phyloP scores from a whole-genome alignment of 1,284 basidiomycete genomes.

The Ustilago lituana region DNA sequence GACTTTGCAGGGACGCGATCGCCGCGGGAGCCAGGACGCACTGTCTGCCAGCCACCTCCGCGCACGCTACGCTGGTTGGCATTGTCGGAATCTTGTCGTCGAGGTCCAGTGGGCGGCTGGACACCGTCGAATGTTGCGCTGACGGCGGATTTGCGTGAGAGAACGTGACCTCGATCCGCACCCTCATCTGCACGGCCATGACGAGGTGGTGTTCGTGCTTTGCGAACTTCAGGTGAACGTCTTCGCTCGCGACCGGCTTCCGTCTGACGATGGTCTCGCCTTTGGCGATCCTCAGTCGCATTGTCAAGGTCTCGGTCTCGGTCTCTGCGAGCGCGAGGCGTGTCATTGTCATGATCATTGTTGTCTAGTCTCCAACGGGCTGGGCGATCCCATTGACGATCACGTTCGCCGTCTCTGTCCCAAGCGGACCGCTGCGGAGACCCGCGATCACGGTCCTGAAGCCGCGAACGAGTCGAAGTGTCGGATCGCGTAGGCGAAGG shows the following conservation, averaged over 20 bases:
- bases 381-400: conserved; percentile 22
- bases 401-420: conserved; percentile 7
- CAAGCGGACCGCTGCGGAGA: not conserved
- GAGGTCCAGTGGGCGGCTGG: conserved; percentile 28
- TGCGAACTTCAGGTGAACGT: conserved; percentile 12
- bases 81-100: conserved; percentile 23
- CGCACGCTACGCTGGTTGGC: conserved; percentile 27
- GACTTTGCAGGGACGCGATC: conserved; percentile 6
- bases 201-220: conserved; percentile 18
- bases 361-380: conserved; percentile 34
- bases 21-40: conserved; percentile 23
- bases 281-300: not conserved
- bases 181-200: conserved; percentile 6
- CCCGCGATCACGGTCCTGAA: conserved; percentile 13
- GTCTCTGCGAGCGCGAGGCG: not conserved
- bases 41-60: conserved; percentile 39
- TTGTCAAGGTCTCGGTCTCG: conserved; percentile 3
- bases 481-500: conserved; percentile 32
- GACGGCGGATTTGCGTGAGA: conserved; percentile 27
- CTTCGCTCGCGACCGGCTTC: conserved; percentile 3
- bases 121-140: conserved; percentile 11
- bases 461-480: conserved; percentile 15
- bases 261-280: not conserved
- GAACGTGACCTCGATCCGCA: conserved; percentile 25
- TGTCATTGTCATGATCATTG: not conserved